Evolutionary conservation across 2,329 filamentous ascomycete genomes (phyloP).

Genomic region (Paraconiothyrium sp.): DNA sequence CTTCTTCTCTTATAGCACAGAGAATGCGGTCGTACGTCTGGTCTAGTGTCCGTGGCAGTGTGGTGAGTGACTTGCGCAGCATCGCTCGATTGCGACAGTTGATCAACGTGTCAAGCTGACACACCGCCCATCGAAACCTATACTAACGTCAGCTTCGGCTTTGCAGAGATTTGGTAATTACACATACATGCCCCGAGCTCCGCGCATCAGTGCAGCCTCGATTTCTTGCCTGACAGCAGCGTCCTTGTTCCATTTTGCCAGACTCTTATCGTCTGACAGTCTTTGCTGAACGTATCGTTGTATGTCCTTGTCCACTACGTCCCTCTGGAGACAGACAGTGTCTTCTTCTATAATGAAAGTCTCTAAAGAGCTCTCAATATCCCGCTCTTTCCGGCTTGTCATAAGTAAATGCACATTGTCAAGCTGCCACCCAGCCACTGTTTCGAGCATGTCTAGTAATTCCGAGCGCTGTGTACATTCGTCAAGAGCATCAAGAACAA

Average conservation of each 20-base stretch:
- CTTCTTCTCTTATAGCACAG: conserved; percentile 13
- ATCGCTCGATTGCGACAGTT: conserved; percentile 18
- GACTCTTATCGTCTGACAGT: conserved; percentile 38
- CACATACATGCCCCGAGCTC: conserved; percentile 12
- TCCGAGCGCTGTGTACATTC: conserved; percentile 23
- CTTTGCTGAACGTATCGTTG: conserved; percentile 27
- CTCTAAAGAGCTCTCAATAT: conserved; percentile 24
- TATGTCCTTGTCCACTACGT: conserved; percentile 25
- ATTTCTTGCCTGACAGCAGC: conserved; percentile 17
- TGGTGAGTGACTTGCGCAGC: conserved; percentile 22
- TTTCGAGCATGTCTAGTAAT: conserved; percentile 14
- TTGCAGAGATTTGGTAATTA: background rate
- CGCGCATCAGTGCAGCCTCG: conserved; percentile 39
- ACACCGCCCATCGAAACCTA: conserved; percentile 33
- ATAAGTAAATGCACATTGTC: conserved; percentile 25
- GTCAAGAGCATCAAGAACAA: conserved; percentile 27
- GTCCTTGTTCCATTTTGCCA: conserved; percentile 31
- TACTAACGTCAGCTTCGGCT: background rate
- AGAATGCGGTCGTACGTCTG: conserved; percentile 30
- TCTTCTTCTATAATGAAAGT: conserved; percentile 9
- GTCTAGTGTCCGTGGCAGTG: conserved; percentile 27
- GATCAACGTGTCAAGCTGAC: conserved; percentile 25
- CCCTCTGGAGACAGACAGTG: conserved; percentile 19
- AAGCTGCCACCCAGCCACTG: conserved; percentile 16
- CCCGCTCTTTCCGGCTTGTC: conserved; percentile 26